Evolutionary conservation across 2,329 filamentous ascomycete genomes (phyloP).

Genomic region (Apiospora pterosperma): DNA sequence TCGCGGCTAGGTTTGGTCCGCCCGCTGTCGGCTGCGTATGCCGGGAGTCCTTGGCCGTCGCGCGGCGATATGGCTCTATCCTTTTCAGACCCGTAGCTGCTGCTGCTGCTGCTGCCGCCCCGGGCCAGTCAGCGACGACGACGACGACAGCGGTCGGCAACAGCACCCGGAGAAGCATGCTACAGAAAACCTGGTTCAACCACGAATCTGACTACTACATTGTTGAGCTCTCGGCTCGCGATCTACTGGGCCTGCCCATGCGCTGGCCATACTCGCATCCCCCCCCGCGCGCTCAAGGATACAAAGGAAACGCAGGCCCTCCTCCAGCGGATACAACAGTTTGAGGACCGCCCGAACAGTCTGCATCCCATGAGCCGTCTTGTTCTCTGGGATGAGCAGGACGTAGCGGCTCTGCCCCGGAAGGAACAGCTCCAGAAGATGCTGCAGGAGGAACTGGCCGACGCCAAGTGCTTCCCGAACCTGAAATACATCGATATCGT

Average conservation of each 20-base stretch:
- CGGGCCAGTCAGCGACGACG: not conserved
- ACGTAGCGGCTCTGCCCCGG: not conserved
- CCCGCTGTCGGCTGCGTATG: not conserved
- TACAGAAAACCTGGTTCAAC: not conserved
- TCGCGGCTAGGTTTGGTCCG: not conserved
- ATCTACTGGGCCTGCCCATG: not conserved
- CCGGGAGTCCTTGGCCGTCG: not conserved
- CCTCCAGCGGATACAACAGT: not conserved
- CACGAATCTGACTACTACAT: not conserved
- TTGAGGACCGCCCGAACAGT: not conserved
- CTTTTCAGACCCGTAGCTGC: not conserved
- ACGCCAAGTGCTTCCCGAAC: not conserved
- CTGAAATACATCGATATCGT: constrained; percentile 1
- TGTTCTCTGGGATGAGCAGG: not conserved
- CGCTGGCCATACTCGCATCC: not conserved
- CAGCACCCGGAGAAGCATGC: too few species aligned
- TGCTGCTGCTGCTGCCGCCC: not conserved
- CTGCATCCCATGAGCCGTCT: not conserved
- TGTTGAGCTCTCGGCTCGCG: not conserved
- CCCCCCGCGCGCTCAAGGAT: not conserved
- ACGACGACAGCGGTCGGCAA: too few species aligned
- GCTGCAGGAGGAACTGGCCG: not conserved
- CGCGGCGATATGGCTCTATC: not conserved
- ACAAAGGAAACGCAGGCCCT: not conserved
- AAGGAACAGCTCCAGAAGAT: not conserved